phyloP scores from a whole-genome alignment of 192 early-diverging fungal genomes.

The Spinellus fusiger region DNA sequence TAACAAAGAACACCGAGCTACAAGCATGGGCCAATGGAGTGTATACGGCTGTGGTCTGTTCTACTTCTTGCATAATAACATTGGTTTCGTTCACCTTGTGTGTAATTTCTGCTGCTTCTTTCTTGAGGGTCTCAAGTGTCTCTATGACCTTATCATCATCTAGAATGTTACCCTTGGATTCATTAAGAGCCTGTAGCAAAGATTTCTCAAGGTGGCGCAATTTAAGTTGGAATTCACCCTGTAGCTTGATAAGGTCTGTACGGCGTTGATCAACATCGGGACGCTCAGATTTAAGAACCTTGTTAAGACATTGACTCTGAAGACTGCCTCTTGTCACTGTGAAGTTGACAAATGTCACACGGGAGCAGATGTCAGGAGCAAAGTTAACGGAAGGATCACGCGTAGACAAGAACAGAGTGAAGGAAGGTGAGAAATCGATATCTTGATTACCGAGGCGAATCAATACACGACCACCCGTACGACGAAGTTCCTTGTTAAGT shows the following conservation, averaged over 20 bases:
- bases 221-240: constrained; percentile 94
- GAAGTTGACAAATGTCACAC: constrained; percentile 99
- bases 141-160: constrained; percentile 94
- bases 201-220: constrained; percentile 91
- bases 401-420: constrained; percentile 91
- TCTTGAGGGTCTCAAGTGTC: constrained; percentile 93
- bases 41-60: constrained; percentile 83
- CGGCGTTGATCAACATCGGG: constrained; percentile 94
- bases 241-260: constrained; percentile 86
- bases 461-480: constrained; percentile 93
- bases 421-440: constrained; percentile 98
- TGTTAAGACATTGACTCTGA: constrained; percentile 95
- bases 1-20: constrained; percentile 92
- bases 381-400: constrained; percentile 91
- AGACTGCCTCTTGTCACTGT: constrained; percentile 93
- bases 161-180: constrained; percentile 93
- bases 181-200: constrained; percentile 88
- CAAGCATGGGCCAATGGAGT: constrained; percentile 88
- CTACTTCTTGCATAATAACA: constrained; percentile 90
- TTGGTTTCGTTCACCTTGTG: constrained; percentile 93
- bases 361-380: constrained; percentile 93
- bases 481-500: constrained; percentile 93
- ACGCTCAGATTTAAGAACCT: constrained; percentile 90
- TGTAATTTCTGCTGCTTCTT: constrained; percentile 91
- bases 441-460: constrained; percentile 95